Base-by-base conservation (phyloP, 1,284 basidiomycete genomes). In the Malassezia globosa region DNA sequence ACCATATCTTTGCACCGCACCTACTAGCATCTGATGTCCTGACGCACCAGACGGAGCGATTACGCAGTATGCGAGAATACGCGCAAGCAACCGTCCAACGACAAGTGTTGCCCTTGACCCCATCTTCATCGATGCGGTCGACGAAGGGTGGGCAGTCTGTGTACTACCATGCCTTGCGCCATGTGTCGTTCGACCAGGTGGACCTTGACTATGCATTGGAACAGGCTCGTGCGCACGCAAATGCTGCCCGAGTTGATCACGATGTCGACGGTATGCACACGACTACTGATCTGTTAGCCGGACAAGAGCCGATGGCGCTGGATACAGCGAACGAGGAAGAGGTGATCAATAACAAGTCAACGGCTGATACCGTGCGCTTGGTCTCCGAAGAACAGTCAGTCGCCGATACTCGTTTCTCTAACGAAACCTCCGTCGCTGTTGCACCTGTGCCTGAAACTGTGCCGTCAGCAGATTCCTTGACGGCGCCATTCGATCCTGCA, bases 141-240 rank as follows among this genome's bases (percentile, higher is more conserved):
- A 60, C 61, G 33, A 60, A 62, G 39, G 57, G 58, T 8, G 63
- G 63, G 7, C 59, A 65, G 36, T 56, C 61, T 21, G 44, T 69
- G 33, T 59, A 58, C 37, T 58, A 60, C 14, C 47, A 63, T 11
- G 63, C 67, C 14, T 54, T 40, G 37, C 66, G 63, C 50, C 61
- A 68, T 46, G 65, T 69, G 36, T 62, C 60, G 38, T 66, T 69
- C 36, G 65, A 69, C 25, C 48, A 61, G 4, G 58, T 54, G 8
- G 54, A 59, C 31, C 35, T 69, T 21, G 50, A 55, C 19, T 55
- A 60, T 26, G 60, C 60, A 26, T 27, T 47, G 18, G 43, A 27
- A 23, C 58, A 63, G 47, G 34, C 51, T 27, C 34, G 42, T 18
- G n/a, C n/a, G n/a, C n/a, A n/a, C n/a, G n/a, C n/a, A n/a, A n/a